Evolutionary conservation across 2,329 filamentous ascomycete species (phyloP).

Genomic region (Colletotrichum tanaceti): DNA sequence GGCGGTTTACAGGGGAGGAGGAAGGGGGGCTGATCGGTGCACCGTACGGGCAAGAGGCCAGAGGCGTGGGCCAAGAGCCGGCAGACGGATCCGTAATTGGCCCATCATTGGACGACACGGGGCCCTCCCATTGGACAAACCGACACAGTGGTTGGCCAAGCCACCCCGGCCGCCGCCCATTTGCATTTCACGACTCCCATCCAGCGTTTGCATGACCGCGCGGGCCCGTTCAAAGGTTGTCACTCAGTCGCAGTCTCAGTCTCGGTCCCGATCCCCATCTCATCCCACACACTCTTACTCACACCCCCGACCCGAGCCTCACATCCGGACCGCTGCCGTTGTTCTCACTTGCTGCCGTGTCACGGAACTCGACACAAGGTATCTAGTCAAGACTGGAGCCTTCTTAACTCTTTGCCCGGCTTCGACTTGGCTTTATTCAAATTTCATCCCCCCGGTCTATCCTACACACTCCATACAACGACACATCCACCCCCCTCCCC

Average conservation of each 20-base stretch:
- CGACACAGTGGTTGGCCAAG: slow-evolving; percentile 36
- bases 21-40: slow-evolving; percentile 21
- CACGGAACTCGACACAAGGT: background rate
- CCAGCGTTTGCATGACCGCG: slow-evolving; percentile 24
- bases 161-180: slow-evolving; percentile 21
- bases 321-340: slow-evolving; percentile 10
- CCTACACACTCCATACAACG: slow-evolving; percentile 1
- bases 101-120: slow-evolving; percentile 6
- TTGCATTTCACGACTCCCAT: slow-evolving; percentile 27
- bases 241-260: background rate
- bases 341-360: background rate
- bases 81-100: slow-evolving; percentile 23
- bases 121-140: slow-evolving; percentile 29
- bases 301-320: slow-evolving; percentile 11
- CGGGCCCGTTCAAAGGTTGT: slow-evolving; percentile 16
- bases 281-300: slow-evolving; percentile 2
- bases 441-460: slow-evolving; percentile 1
- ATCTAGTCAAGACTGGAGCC: background rate
- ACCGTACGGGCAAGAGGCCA: slow-evolving; percentile 19
- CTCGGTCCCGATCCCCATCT: background rate
- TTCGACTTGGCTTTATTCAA: slow-evolving; percentile 12
- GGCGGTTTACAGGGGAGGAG: slow-evolving; percentile 15
- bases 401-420: background rate
- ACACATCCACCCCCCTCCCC: background rate
- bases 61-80: slow-evolving; percentile 8